Evolutionary conservation across 192 early-diverging fungal genomes (phyloP).

Genomic region (Coemansia sp.): DNA sequence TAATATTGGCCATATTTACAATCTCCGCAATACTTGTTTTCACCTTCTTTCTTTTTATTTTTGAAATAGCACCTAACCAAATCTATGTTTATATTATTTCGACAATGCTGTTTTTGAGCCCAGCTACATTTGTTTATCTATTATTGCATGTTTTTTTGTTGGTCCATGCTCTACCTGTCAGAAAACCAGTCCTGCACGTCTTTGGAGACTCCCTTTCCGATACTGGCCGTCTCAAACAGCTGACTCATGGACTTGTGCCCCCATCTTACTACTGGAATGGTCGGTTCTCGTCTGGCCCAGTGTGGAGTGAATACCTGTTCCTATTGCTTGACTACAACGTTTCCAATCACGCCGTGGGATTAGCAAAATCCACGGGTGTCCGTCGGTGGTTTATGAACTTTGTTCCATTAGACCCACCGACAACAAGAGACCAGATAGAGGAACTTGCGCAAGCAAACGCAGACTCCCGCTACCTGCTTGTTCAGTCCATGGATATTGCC

Average conservation of each 20-base stretch:
- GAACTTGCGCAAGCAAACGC: conserved; percentile 9
- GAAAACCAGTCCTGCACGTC: conserved; percentile 26
- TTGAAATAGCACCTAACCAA: neutral
- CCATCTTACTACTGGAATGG: conserved; percentile 46
- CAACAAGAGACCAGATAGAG: conserved; percentile 29
- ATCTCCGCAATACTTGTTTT: neutral
- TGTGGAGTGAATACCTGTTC: conserved; percentile 40
- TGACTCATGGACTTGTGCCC: conserved; percentile 29
- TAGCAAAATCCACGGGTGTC: conserved; percentile 17
- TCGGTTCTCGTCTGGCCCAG: conserved; percentile 40
- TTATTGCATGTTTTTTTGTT: neutral
- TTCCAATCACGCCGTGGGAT: conserved; percentile 31
- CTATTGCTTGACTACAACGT: conserved; percentile 14
- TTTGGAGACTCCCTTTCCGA: conserved; percentile 54
- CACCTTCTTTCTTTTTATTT: neutral
- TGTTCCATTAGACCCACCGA: conserved; percentile 28
- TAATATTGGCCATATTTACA: neutral
- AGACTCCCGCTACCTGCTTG: neutral
- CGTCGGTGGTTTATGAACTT: conserved; percentile 15
- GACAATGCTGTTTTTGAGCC: neutral
- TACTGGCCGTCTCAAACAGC: conserved; percentile 23
- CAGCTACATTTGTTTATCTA: neutral
- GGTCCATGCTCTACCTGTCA: neutral
- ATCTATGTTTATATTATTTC: neutral
- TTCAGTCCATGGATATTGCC: conserved; percentile 12